Conservation (phyloP, 495 filamentous ascomycete genomes). For the Zalerion maritima region DNA sequence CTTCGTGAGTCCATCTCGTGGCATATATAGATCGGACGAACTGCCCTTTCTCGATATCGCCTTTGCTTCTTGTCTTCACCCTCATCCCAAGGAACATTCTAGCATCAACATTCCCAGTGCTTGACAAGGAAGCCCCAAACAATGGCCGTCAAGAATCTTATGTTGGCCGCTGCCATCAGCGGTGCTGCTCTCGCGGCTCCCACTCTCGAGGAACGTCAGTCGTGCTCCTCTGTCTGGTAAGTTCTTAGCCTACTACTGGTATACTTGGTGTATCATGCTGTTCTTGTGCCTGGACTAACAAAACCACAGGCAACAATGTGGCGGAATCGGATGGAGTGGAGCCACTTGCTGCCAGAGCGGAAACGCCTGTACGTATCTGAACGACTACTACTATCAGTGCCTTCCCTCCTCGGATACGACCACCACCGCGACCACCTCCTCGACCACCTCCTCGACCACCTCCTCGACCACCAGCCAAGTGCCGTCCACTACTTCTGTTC, state of each 20-base stretch:
- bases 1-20: no score
- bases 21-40: no score
- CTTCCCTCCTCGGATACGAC: conserved; percentile 15
- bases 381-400: conserved; percentile 37
- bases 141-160: no score
- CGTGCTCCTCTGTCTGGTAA: conserved; percentile 20
- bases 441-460: conserved; percentile 1
- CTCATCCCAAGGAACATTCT: no score
- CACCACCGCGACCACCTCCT: conserved; percentile 4
- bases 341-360: conserved; percentile 31
- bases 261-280: no score
- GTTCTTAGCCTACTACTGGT: no score
- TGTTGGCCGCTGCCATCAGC: no score
- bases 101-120: no score
- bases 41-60: no score
- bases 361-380: conserved; percentile 27
- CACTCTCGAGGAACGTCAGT: conserved; percentile 25
- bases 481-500: conserved; percentile 1
- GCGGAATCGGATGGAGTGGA: conserved; percentile 31
- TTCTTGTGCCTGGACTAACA: no score
- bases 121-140: no score
- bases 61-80: no score
- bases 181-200: conserved; percentile 23
- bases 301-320: conserved; percentile 30
- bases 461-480: not conserved